Conservation (phyloP, 2,329 filamentous ascomycete genomes). For the Xylariaceae sp. region DNA sequence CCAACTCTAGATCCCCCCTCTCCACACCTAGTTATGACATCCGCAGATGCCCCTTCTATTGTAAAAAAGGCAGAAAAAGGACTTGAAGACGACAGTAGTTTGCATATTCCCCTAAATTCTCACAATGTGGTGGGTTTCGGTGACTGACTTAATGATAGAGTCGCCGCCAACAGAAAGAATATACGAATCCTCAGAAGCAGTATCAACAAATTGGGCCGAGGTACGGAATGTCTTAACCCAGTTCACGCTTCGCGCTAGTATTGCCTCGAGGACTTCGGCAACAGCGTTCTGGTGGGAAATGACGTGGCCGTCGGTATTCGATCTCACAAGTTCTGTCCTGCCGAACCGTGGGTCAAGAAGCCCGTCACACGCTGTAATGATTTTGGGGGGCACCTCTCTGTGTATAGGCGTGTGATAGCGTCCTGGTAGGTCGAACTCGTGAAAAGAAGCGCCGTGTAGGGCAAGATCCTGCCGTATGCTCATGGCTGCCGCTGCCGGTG, state of each 20-base stretch:
- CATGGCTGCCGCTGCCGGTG: neutral
- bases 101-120: neutral
- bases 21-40: too few relatives aligned
- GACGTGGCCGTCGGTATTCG: neutral
- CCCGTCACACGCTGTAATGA: slow-evolving; percentile 5
- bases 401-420: slow-evolving; percentile 1
- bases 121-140: neutral
- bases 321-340: slow-evolving; percentile 2
- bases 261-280: neutral
- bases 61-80: too few relatives aligned
- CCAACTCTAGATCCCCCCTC: too few relatives aligned
- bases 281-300: neutral
- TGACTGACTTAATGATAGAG: neutral
- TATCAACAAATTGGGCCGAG: neutral
- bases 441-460: neutral
- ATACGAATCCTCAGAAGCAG: neutral
- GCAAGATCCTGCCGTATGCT: neutral
- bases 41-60: too few relatives aligned
- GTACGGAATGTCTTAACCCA: neutral
- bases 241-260: neutral
- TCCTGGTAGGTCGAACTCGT: neutral
- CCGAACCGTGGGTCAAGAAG: slow-evolving; percentile 7
- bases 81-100: too few relatives aligned
- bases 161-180: slow-evolving; percentile 4
- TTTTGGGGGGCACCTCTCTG: neutral